phyloP scores from a whole-genome alignment of 31 red algal genomes.

The Endocladia muricata region DNA sequence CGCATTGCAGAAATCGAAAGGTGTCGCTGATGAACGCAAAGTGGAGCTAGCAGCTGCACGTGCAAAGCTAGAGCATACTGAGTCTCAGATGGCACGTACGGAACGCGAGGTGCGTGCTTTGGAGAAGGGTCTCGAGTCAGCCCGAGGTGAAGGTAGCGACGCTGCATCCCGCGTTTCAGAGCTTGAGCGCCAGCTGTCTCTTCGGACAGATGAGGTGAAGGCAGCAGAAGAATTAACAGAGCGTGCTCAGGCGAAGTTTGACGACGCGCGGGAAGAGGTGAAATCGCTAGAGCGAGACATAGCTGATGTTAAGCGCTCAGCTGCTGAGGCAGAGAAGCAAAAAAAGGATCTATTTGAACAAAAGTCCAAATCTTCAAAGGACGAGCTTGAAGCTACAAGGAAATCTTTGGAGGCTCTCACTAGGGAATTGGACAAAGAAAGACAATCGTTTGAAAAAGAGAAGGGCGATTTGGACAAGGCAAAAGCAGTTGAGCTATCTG shows the following conservation, averaged over 20 bases:
- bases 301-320: not conserved
- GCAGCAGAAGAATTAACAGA: slow-evolving; percentile 23
- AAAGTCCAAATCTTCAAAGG: slow-evolving; percentile 3
- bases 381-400: slow-evolving; percentile 14
- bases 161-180: slow-evolving; percentile 31
- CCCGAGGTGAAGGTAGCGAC: slow-evolving; percentile 41
- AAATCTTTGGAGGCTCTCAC: not conserved
- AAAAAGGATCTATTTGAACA: slow-evolving; percentile 6
- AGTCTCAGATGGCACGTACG: slow-evolving; percentile 13
- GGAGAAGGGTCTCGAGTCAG: slow-evolving; percentile 49
- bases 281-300: slow-evolving; percentile 1
- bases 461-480: slow-evolving; percentile 8
- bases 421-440: slow-evolving; percentile 27
- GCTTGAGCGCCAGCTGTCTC: slow-evolving; percentile 32
- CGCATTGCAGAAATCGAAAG: slow-evolving; percentile 6
- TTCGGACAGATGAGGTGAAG: slow-evolving; percentile 47
- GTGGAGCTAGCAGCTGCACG: slow-evolving; percentile 1
- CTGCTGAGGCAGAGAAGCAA: slow-evolving; percentile 10
- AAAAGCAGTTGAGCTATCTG: slow-evolving; percentile 15
- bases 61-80: slow-evolving; percentile 6
- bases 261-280: slow-evolving; percentile 10
- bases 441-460: slow-evolving; percentile 14
- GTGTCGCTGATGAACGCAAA: slow-evolving; percentile 10
- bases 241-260: slow-evolving; percentile 3
- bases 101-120: slow-evolving; percentile 33